phyloP scores from a whole-genome alignment of 805 yeast genomes.

The Candida andamanensis region DNA sequence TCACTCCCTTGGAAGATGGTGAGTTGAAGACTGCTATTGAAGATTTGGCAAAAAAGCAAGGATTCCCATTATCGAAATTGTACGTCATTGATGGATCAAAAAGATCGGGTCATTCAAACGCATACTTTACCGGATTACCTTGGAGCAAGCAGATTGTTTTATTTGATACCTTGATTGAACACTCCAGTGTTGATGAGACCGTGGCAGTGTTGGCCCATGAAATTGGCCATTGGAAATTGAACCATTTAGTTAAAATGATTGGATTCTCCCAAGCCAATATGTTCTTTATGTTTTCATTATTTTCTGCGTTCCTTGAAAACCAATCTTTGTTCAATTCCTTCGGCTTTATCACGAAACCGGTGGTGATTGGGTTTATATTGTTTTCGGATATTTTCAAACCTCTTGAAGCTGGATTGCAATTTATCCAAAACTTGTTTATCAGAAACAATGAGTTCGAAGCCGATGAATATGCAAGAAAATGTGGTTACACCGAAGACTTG shows the following conservation, averaged over 20 bases:
- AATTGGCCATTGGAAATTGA: constrained; percentile 94
- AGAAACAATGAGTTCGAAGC: constrained; percentile 94
- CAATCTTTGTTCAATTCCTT: constrained; percentile 70
- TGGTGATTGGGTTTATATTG: constrained; percentile 73
- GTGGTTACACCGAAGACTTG: constrained; percentile 67
- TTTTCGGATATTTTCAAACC: constrained; percentile 80
- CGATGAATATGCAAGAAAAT: constrained; percentile 73
- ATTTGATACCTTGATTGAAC: constrained; percentile 83
- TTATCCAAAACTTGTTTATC: constrained; percentile 61
- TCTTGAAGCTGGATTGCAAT: constrained; percentile 61
- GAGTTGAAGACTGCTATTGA: constrained; percentile 80
- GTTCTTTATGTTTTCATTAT: constrained; percentile 61
- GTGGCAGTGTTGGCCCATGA: constrained; percentile 98
- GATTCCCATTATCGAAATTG: constrained; percentile 82
- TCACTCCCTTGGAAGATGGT: constrained; percentile 86
- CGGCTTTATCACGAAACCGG: constrained; percentile 69
- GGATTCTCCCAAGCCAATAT: constrained; percentile 59
- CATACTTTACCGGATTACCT: constrained; percentile 93
- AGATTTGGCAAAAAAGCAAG: constrained; percentile 63
- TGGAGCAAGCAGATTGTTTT: constrained; percentile 95
- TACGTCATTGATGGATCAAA: constrained; percentile 95
- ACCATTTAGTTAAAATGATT: constrained; percentile 79
- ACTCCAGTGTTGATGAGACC: constrained; percentile 70
- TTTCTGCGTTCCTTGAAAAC: constrained; percentile 78
- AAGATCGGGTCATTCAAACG: constrained; percentile 94